Evolutionary conservation across 768 basidiomycete genomes (phyloP).

Genomic region (Mycena capillaripes): DNA sequence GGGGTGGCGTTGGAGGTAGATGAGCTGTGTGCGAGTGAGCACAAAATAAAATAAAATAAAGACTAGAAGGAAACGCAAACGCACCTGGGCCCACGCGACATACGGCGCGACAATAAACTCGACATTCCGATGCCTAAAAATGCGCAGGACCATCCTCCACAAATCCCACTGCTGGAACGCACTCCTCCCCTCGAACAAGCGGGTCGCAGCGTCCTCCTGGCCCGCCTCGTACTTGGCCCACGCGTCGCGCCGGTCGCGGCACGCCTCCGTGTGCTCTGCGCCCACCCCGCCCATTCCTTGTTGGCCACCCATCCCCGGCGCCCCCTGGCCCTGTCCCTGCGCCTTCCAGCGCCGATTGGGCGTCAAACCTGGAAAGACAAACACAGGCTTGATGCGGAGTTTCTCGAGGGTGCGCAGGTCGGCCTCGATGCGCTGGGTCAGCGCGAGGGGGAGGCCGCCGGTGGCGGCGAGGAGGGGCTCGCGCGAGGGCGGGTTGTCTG

Average conservation of each 20-base stretch:
- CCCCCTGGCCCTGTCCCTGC: too few species aligned
- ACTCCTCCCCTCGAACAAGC: slow-evolving; percentile 83
- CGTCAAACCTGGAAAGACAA: slow-evolving; percentile 93
- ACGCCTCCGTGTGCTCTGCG: slow-evolving; percentile 72
- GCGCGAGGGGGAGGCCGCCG: slow-evolving; percentile 92
- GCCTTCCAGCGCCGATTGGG: slow-evolving; percentile 83
- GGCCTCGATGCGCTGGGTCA: slow-evolving; percentile 89
- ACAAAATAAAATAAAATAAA: slow-evolving; percentile 27
- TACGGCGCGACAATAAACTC: slow-evolving; percentile 98
- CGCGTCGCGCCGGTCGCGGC: slow-evolving; percentile 84
- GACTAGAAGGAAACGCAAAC: too few species aligned
- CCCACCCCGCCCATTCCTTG: slow-evolving; percentile 49
- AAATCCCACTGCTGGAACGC: slow-evolving; percentile 89
- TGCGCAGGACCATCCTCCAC: slow-evolving; percentile 92
- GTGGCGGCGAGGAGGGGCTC: slow-evolving; percentile 96
- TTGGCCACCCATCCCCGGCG: neutral
- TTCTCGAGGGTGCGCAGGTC: slow-evolving; percentile 94
- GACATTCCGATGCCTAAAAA: slow-evolving; percentile 94
- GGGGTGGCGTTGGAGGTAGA: slow-evolving; percentile 93
- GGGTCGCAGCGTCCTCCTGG: slow-evolving; percentile 90
- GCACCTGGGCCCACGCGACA: slow-evolving; percentile 94
- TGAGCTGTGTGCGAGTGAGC: slow-evolving; percentile 76
- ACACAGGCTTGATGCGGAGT: slow-evolving; percentile 96
- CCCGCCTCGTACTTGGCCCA: slow-evolving; percentile 96
- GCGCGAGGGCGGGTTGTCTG: slow-evolving; percentile 80